Evolutionary conservation across 257 asterid species (phyloP), one percentile per base, ranked within the genome.

Genomic region (Nicotiana noctiflora): DNA sequence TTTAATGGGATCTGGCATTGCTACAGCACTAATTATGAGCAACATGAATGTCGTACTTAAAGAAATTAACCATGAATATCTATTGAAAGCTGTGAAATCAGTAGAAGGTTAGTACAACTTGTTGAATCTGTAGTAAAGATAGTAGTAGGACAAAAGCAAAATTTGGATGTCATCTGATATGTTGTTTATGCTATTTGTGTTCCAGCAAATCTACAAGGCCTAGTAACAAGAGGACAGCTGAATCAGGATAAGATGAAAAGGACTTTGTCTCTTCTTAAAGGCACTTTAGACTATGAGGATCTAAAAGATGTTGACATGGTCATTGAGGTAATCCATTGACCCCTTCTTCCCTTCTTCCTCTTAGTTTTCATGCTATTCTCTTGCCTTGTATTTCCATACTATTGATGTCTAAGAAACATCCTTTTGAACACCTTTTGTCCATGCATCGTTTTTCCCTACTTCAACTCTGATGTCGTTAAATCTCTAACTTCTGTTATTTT

Each of bases 281-380:
- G 90, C 10, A 88, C 83, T 87, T 80, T 88, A 34, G 88, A 85
- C 68, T 90, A 84, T 59, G 86, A 82, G 49, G 70, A 74, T 64
- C 83, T 90, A 74, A 77, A 83, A 64, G 89, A 86, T 40, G 92
- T 87, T 63, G 91, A 90, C 79, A 82, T 90, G 75, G 92, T 88
- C 79, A 87, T 90, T 83, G 93, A 87, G 93, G 93, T 90, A 76
- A 59, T 32, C 55, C 8, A n/a, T 57, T 21, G 55, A 79, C 79
- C 14, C n/a, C 34, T 62, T 77, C 56, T n/a, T 55, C 51, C 49
- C 57, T 31, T 29, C 23, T 56, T 29, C 70, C 25, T 56, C 76
- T 61, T 23, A 52, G 32, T 14, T 66, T 75, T 59, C 59, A 32
- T 59, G 46, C 79, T 52, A 62, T 82, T 76, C 49, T 77, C 10